Evolutionary conservation across 2,329 filamentous ascomycete genomes (phyloP).

Genomic region (Colletotrichum graminicola): DNA sequence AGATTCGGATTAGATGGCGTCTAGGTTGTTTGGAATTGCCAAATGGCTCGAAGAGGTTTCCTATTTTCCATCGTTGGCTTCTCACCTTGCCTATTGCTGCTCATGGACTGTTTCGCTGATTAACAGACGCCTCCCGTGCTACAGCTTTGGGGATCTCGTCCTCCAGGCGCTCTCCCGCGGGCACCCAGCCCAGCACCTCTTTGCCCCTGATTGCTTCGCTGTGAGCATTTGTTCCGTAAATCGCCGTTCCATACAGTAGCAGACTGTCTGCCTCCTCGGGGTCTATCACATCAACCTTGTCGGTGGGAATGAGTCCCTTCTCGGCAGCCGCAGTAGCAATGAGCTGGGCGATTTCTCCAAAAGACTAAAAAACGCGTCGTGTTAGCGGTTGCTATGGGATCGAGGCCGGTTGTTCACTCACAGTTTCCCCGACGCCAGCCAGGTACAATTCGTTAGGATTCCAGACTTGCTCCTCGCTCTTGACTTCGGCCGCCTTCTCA

Average conservation of each 20-base stretch:
- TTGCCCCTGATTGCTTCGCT: constrained; percentile 63
- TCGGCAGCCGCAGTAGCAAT: constrained; percentile 47
- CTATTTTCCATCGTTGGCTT: neutral
- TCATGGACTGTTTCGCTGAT: neutral
- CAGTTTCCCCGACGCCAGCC: constrained; percentile 47
- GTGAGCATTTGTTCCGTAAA: constrained; percentile 70
- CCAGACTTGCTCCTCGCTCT: constrained; percentile 49
- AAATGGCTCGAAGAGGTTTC: too few relatives aligned
- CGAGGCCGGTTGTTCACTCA: constrained; percentile 30
- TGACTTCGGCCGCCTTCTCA: constrained; percentile 46
- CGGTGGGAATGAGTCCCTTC: constrained; percentile 45
- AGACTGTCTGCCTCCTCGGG: constrained; percentile 59
- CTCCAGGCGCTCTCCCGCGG: constrained; percentile 60
- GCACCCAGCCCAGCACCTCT: constrained; percentile 67
- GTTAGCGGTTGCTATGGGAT: neutral
- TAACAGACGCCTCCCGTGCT: constrained; percentile 43
- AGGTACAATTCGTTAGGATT: constrained; percentile 56
- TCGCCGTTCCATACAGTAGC: constrained; percentile 58
- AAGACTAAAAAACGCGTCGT: constrained; percentile 42
- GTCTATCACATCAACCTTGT: constrained; percentile 48
- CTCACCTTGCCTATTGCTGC: neutral
- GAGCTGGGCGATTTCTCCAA: constrained; percentile 49
- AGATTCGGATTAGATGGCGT: neutral
- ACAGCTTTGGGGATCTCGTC: constrained; percentile 53
- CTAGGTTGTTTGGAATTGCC: neutral